Evolutionary conservation across 257 asterid species (phyloP), one percentile per base, ranked within the genome.

Genomic region (Lavandula angustifolia): DNA sequence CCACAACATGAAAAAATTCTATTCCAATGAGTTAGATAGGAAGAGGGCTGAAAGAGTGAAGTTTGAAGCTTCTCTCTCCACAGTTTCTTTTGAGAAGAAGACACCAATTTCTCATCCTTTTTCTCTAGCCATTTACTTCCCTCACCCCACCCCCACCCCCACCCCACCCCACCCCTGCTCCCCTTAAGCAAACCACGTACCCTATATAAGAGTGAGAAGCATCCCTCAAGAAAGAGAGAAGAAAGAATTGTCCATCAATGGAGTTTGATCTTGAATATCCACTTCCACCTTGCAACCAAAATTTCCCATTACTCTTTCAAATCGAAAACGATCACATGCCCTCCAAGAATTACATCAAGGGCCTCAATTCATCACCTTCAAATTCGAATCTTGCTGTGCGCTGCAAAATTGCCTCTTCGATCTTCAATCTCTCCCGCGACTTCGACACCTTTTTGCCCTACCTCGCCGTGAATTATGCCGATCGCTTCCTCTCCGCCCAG

Each of bases 181-280:
- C 78, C 47, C 18, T n/a, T 17, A 34, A 17, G 37, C 67, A 53
- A 53, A 40, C 70, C 54, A 64, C 62, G 43, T 10, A 27, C 38
- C 41, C 27, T 68, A 53, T 73, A 53, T 63, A 60, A 62, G 56
- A n/a, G 56, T 50, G 57, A 48, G 17, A 9, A 22, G 17, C 7
- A 61, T 17, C 9, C n/a, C 64, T 6, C 1, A 18, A 16, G 4
- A 33, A 29, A 50, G 43, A 22, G 44, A 13, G 54, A 48, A 31
- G 3, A 64, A 0, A 22, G 60, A 8, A 1, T 40, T 8, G 38
- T 3, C 3, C 6, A 54, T 68, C 83, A 68, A 87, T 88, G 96
- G 95, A 80, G 70, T 84, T 75, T 68, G 81, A 84, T 77, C 89
- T 88, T 48, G 92, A 85, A 68, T 77, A 74, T 56, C 96, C 96